Evolutionary conservation across 306 rosid species (phyloP), one percentile per base, ranked within the genome.

Genomic region (Begonia loranthoides): DNA sequence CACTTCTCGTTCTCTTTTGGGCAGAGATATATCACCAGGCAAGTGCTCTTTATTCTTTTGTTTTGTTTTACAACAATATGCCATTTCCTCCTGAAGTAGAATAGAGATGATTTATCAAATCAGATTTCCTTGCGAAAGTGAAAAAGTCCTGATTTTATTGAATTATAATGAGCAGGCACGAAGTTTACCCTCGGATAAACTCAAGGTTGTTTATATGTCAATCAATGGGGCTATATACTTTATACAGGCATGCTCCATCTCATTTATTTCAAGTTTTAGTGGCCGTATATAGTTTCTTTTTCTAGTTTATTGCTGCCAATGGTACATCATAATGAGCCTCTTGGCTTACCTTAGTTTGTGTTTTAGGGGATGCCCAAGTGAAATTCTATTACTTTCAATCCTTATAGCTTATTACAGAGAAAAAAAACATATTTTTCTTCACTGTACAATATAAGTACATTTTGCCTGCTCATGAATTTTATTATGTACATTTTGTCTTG

Each of bases 1-100:
- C 97, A 12, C 92, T 90, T 60, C 76, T 90, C 39, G 99, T 76
- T 61, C 94, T 90, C 60, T 90, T 90, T 53, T 90, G 95, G 95
- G 95, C 99, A 47, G 96, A 90, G 74, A 90, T 90, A 59, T 83
- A 90, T 77, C 84, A 86, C 59, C 99, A 90, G 99, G 96, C 73
- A 70, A 72, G 80, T 54, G 33, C 47, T 45, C 51, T 45, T 64
- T 11, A 50, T 12, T 57, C 36, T 45, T 56, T 46, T 11, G 45
- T 14, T 57, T 9, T 48, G 46, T 34, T 13, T 58, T 12, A 46
- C 46, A 48, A 58, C 9, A 14, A 34, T 24, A 53, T 13, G 5
- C 5, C 14, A 15, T 28, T 24, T 47, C 53, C 17, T 11, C 4
- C 45, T 48, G 10, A 1, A 38, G 48, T 49, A 17, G 38, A 43